Evolutionary conservation across 208 protist genomes (phyloP), one percentile per base, ranked within the genome.

Genomic region (Trypanosoma caninum): DNA sequence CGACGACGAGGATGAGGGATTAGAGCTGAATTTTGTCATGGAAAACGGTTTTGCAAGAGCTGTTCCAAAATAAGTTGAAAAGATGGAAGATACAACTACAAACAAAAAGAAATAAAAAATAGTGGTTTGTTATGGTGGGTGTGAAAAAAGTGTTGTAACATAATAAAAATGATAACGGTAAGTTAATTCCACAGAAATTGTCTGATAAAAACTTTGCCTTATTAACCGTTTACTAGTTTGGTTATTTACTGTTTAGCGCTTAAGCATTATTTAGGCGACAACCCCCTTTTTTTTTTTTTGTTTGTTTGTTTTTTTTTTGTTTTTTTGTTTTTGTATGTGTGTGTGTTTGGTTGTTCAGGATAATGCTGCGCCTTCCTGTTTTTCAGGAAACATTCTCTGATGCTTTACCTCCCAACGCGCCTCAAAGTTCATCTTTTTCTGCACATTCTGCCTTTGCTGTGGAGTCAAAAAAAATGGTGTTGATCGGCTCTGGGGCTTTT

Each of bases 1-100:
- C 9, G 77, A 69, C 22, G 80, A 88, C 30, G 81, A 87, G 4
- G 77, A 76, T 22, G 82, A 79, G 13, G 74, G 69, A 10, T 72
- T 76, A 18, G 70, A 75, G 57, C 79, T 86, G 47, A 78, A 88
- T 65, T 65, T 88, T 72, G 77, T 89, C 16, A 84, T 86, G 71
- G 81, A 86, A 69, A 87, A 92, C 53, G 85, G 85, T 52, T 72
- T 87, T 34, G 64, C 76, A 25, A 72, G 58, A 33, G 63, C 78
- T 11, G 61, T 87, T 37, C 64, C 72, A 4, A 72, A 54, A 18
- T 54, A 54, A 54, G n/a, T n/a, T n/a, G n/a, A n/a, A 23, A 38
- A 41, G 30, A 22, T 41, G n/a, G 16, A 55, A 25, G 4, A 37
- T 11, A 5, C 22, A 55, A 37, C 35, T 1, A 46, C 23, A 31